phyloP scores from a whole-genome alignment of 1,284 basidiomycete genomes.

The Rhodotorula mucilaginosa region DNA sequence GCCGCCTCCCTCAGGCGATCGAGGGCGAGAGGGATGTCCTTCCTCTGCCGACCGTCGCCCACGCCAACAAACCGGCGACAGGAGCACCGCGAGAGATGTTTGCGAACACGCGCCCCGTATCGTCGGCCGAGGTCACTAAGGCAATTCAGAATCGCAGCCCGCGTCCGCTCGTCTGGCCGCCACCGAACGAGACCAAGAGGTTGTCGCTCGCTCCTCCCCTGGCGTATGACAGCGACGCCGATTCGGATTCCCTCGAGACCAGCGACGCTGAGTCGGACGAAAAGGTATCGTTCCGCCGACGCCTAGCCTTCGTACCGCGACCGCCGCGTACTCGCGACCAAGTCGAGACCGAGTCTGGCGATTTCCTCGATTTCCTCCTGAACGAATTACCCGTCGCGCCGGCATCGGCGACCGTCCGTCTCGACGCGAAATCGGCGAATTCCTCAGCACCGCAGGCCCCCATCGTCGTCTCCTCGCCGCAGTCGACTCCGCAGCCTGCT shows the following conservation, averaged over 20 bases:
- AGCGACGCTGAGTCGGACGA: slow-evolving; percentile 8
- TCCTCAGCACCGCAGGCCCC: too few relatives aligned
- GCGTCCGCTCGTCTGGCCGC: slow-evolving; percentile 13
- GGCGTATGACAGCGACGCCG: slow-evolving; percentile 7
- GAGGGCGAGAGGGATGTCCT: too few relatives aligned
- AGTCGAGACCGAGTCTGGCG: slow-evolving; percentile 6
- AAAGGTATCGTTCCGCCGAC: neutral
- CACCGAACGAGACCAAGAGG: slow-evolving; percentile 20
- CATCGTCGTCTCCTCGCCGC: too few relatives aligned
- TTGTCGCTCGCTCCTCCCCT: slow-evolving; percentile 10
- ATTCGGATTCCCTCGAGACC: neutral
- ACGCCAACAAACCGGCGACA: neutral
- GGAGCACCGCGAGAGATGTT: too few relatives aligned
- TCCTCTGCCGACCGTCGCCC: neutral
- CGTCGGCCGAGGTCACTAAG: neutral
- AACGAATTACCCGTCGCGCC: slow-evolving; percentile 13
- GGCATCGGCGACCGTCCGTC: neutral
- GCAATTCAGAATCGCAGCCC: neutral
- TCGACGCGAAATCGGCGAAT: neutral
- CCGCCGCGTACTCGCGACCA: neutral
- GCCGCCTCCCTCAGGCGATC: neutral
- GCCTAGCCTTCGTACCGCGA: neutral
- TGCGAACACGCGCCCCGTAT: neutral
- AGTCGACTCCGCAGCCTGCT: too few relatives aligned
- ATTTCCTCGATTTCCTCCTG: slow-evolving; percentile 28